These are phyloP conservation scores for Apiotrichum laibachii DNA, from an alignment of 1,284 basidiomycete genomes.

Conservation along the genomic window DNA sequence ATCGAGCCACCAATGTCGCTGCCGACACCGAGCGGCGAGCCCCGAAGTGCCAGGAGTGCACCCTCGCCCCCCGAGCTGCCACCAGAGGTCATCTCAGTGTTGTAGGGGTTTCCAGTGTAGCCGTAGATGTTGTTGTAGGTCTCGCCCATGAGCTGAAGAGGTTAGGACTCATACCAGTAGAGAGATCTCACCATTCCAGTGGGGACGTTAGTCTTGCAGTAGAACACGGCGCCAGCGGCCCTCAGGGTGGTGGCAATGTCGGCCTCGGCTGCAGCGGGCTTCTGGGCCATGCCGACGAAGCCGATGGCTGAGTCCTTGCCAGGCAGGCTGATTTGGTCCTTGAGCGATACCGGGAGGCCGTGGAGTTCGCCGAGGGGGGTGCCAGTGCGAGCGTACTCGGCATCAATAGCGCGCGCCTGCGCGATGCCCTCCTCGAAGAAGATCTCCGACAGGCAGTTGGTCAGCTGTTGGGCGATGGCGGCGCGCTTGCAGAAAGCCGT, in stretches of 20 bases:
- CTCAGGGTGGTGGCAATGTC: slow-evolving; percentile 19
- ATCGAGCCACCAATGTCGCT: slow-evolving; percentile 70
- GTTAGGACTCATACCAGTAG: too few relatives aligned
- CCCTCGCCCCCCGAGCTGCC: slow-evolving; percentile 64
- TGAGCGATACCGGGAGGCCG: slow-evolving; percentile 63
- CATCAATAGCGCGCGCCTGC: slow-evolving; percentile 49
- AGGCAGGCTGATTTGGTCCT: slow-evolving; percentile 50
- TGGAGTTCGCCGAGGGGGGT: slow-evolving; percentile 59
- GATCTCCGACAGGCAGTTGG: slow-evolving; percentile 51
- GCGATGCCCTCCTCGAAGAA: slow-evolving; percentile 48
- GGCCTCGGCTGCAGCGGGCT: slow-evolving; percentile 16
- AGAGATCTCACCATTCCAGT: slow-evolving; percentile 7
- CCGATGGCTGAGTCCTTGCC: slow-evolving; percentile 32
- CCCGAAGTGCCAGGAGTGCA: slow-evolving; percentile 58
- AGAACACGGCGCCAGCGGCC: slow-evolving; percentile 19
- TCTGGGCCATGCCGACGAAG: slow-evolving; percentile 16
- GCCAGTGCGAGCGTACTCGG: slow-evolving; percentile 49
- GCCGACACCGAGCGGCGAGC: slow-evolving; percentile 63
- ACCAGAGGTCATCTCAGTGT: slow-evolving; percentile 53
- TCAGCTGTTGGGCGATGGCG: slow-evolving; percentile 71
- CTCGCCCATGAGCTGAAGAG: slow-evolving; percentile 7
- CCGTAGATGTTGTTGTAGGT: slow-evolving; percentile 30
- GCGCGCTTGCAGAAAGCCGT: slow-evolving; percentile 70
- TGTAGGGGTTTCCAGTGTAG: slow-evolving; percentile 46
- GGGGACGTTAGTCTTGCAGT: slow-evolving; percentile 12